A percentile compares a stretch with the other conserved stretches of the same genome.
Conservation (phyloP, 495 filamentous ascomycete genomes). For the Neurospora sp. region DNA sequence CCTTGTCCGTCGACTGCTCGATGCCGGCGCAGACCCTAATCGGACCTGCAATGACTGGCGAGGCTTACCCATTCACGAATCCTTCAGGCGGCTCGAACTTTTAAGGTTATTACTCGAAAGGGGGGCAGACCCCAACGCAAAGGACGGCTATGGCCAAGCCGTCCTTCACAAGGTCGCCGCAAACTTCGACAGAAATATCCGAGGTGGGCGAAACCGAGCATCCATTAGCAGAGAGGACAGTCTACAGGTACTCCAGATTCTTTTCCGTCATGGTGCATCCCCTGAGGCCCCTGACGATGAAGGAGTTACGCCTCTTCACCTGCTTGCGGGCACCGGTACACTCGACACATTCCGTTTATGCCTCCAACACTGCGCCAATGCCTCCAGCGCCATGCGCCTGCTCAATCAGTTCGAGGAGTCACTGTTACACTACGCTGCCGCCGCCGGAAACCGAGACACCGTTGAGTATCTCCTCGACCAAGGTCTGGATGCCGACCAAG, state of each 20-base stretch:
- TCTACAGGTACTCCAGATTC: not conserved
- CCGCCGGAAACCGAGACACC: conserved; percentile 5
- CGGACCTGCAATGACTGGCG: not conserved
- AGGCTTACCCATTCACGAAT: not conserved
- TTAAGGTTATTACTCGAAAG: not conserved
- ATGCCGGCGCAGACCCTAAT: not conserved
- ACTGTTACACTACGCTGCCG: conserved; percentile 14
- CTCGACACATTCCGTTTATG: conserved; percentile 6
- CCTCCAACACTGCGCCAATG: not conserved
- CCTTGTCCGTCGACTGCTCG: not conserved
- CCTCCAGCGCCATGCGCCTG: not conserved
- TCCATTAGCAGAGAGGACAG: not conserved
- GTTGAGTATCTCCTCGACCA: conserved; percentile 9
- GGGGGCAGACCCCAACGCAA: not conserved
- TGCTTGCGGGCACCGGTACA: not conserved
- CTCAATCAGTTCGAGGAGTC: conserved; percentile 8
- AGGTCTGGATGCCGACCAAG: conserved; percentile 10
- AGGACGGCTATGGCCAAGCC: not conserved
- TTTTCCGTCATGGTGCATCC: conserved; percentile 6
- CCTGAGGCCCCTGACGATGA: conserved; percentile 1
- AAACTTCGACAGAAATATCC: not conserved
- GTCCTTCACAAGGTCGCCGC: not conserved
- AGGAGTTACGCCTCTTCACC: conserved; percentile 7
- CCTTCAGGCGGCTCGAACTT: not conserved
- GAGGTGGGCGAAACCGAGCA: not conserved